Percentiles rank a stretch among this genome's conserved stretches.
phyloP scores from a whole-genome alignment of 495 filamentous ascomycete species.

The Talaromyces wortmannii region DNA sequence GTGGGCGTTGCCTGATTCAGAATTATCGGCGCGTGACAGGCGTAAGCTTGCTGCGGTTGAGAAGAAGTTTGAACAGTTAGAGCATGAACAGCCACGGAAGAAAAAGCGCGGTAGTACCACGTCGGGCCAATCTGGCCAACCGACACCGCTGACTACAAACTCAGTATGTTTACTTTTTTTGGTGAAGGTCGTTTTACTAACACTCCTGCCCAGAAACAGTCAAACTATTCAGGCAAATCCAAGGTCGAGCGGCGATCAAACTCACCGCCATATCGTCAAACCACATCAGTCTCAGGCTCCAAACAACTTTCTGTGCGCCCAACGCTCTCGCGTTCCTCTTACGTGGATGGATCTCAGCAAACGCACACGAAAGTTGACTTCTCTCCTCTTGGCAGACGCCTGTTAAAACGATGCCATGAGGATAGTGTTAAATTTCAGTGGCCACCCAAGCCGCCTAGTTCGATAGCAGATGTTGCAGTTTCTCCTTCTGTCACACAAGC shows the following conservation, averaged over 20 bases:
- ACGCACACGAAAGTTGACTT: constrained; percentile 25
- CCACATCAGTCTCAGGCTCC: constrained; percentile 3
- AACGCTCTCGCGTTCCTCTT: constrained; percentile 21
- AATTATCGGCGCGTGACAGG: constrained; percentile 79
- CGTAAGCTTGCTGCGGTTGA: constrained; percentile 82
- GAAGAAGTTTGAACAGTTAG: constrained; percentile 58
- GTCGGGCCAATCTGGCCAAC: constrained; percentile 33
- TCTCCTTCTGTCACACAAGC: background rate
- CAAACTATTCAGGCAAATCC: background rate
- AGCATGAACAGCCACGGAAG: constrained; percentile 43
- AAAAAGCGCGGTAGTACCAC: constrained; percentile 32
- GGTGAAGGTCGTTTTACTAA: background rate
- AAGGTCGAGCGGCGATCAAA: background rate
- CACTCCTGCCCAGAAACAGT: background rate
- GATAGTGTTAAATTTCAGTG: constrained; percentile 32
- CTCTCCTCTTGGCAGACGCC: constrained; percentile 33
- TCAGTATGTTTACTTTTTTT: background rate
- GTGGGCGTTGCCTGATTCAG: constrained; percentile 46
- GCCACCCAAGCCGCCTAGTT: constrained; percentile 1
- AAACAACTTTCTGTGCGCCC: constrained; percentile 20
- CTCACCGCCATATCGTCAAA: background rate
- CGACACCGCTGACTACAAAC: constrained; percentile 18
- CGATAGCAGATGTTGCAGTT: background rate
- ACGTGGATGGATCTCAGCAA: constrained; percentile 41
- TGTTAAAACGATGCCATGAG: constrained; percentile 36